These are phyloP conservation scores for Ustilago cynodontis DNA, from an alignment of 1,284 basidiomycete species.

Conservation along the genomic window DNA sequence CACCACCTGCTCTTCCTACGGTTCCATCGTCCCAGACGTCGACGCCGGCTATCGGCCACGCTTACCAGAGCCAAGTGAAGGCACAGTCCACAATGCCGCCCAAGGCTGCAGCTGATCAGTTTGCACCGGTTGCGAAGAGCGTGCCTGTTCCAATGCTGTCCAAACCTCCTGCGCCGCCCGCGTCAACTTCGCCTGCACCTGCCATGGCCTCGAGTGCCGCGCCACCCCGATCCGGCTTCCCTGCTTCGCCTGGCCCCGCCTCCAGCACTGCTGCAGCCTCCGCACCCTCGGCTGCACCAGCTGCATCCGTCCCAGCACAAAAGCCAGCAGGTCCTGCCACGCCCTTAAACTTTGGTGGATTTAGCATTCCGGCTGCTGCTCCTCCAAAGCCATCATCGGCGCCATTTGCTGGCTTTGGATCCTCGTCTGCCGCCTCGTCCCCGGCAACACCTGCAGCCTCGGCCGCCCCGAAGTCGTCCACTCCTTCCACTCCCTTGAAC, in stretches of 20 bases:
- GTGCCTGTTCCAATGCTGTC: slow-evolving; percentile 31
- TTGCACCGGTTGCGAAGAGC: slow-evolving; percentile 16
- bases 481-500: background rate
- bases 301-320: slow-evolving; percentile 1
- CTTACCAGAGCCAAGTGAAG: background rate
- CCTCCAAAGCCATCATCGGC: background rate
- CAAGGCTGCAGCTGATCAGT: slow-evolving; percentile 10
- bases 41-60: slow-evolving; percentile 1
- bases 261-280: background rate
- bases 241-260: slow-evolving; percentile 18
- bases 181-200: slow-evolving; percentile 11
- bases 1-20: background rate
- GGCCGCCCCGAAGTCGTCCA: background rate
- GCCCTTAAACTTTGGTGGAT: slow-evolving; percentile 13
- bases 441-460: background rate
- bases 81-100: background rate
- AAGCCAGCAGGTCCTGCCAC: slow-evolving; percentile 7
- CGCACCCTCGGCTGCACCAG: background rate
- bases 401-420: slow-evolving; percentile 9
- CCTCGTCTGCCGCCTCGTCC: background rate
- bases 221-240: slow-evolving; percentile 17
- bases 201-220: slow-evolving; percentile 4
- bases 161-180: slow-evolving; percentile 9
- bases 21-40: background rate
- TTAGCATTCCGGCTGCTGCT: slow-evolving; percentile 6